Conservation (phyloP, 1,284 basidiomycete species). For the Stereum hirsutum region DNA sequence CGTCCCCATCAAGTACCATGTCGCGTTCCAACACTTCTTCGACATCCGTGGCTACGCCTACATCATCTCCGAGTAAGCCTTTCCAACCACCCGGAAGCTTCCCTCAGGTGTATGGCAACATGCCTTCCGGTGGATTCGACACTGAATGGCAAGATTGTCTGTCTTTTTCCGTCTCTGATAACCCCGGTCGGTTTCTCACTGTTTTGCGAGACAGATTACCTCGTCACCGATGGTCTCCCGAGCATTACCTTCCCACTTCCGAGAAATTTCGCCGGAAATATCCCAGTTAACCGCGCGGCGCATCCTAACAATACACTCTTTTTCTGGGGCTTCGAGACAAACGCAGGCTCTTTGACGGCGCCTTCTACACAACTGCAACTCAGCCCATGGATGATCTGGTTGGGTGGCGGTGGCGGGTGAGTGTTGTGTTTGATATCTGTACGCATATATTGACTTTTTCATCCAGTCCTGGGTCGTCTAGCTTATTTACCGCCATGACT, state of each 20-base stretch:
- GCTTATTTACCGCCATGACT: conserved; percentile 52
- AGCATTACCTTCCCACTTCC: conserved; percentile 52
- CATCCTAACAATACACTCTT: conserved; percentile 68
- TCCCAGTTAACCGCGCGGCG: conserved; percentile 46
- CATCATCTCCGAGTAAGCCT: too few species aligned
- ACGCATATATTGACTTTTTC: background rate
- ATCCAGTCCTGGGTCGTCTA: conserved; percentile 61
- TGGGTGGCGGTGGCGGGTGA: conserved; percentile 55
- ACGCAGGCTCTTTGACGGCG: conserved; percentile 47
- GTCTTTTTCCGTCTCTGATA: conserved; percentile 1
- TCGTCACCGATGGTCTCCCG: conserved; percentile 43
- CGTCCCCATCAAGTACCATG: too few species aligned
- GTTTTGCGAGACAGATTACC: background rate
- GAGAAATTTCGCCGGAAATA: conserved; percentile 58
- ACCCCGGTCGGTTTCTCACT: background rate
- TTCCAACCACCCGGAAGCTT: conserved; percentile 13
- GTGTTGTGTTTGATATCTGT: background rate
- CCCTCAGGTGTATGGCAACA: conserved; percentile 14
- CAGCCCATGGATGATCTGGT: conserved; percentile 69
- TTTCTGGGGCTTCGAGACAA: conserved; percentile 62
- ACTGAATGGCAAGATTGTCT: conserved; percentile 22
- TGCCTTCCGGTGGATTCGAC: conserved; percentile 14
- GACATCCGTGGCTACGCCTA: too few species aligned
- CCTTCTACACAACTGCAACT: conserved; percentile 18
- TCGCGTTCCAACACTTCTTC: too few species aligned